Conservation (phyloP, 164 flowering plant genomes). For the Magnolia sinica region DNA sequence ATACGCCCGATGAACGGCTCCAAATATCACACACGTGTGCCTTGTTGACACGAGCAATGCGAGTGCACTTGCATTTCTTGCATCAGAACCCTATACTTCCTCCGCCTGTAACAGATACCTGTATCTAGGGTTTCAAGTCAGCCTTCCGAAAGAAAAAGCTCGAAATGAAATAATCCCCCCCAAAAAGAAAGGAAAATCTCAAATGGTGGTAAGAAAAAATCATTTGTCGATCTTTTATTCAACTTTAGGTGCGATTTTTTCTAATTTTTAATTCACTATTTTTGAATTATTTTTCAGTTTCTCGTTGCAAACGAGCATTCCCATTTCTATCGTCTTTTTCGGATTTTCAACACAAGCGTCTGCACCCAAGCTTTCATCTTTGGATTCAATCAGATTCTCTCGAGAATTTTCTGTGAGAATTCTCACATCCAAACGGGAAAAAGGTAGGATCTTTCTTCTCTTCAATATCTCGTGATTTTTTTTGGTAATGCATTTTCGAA, state of each 20-base stretch:
- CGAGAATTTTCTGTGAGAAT: slow-evolving; percentile 13
- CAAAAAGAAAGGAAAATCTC: not conserved
- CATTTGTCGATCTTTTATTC: not conserved
- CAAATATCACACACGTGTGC: too few relatives aligned
- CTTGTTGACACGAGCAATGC: too few relatives aligned
- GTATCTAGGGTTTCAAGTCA: too few relatives aligned
- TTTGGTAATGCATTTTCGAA: not conserved
- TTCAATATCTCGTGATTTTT: not conserved
- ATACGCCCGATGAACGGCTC: too few relatives aligned
- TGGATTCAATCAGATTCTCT: slow-evolving; percentile 11
- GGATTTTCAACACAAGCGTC: slow-evolving; percentile 11
- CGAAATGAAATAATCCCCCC: not conserved
- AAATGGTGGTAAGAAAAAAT: slow-evolving; percentile 8
- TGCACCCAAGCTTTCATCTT: slow-evolving; percentile 13
- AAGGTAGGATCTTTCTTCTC: slow-evolving; percentile 5
- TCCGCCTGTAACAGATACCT: too few relatives aligned
- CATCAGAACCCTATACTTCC: too few relatives aligned
- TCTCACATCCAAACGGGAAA: not conserved
- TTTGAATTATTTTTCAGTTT: slow-evolving; percentile 12
- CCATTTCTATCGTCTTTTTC: slow-evolving; percentile 16
- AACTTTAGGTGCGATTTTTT: not conserved
- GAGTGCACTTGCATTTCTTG: too few relatives aligned
- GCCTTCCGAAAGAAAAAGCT: not conserved
- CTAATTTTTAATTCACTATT: not conserved
- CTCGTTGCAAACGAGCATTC: slow-evolving; percentile 15